Percentiles rank a stretch among this genome's conserved stretches.
Conservation (phyloP, 345 rosid genomes). For the Toxicodendron radicans region DNA sequence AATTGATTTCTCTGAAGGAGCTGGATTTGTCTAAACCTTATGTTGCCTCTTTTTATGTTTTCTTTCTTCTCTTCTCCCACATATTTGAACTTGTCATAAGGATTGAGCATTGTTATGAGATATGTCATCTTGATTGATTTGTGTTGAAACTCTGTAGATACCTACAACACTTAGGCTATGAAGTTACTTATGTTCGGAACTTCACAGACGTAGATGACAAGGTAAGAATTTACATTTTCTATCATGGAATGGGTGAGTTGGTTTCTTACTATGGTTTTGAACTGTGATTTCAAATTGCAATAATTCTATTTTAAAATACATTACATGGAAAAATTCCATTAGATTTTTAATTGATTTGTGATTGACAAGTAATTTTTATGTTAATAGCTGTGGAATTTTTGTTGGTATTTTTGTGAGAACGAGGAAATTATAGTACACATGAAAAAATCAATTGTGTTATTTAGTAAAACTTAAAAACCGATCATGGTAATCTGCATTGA, state of each 20-base stretch:
- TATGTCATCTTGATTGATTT: neutral
- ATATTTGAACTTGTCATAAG: neutral
- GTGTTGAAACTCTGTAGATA: conserved; percentile 53
- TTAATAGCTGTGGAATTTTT: neutral
- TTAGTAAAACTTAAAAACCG: neutral
- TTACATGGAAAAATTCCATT: neutral
- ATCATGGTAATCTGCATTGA: neutral
- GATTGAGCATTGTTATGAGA: neutral
- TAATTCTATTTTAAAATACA: neutral
- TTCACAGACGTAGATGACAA: conserved; percentile 96
- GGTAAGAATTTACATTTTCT: conserved; percentile 36
- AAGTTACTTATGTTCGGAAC: conserved; percentile 74
- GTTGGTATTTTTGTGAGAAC: neutral
- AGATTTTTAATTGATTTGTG: neutral
- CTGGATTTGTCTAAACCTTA: neutral
- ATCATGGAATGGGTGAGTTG: neutral
- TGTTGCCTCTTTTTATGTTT: neutral
- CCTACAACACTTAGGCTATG: conserved; percentile 62
- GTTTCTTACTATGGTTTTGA: neutral
- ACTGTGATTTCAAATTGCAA: neutral
- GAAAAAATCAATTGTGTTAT: neutral
- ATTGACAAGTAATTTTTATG: neutral
- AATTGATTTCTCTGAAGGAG: neutral
- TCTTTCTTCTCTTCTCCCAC: neutral
- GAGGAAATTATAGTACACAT: neutral